Evolutionary conservation across 192 early-diverging fungal species (phyloP), one percentile per base, ranked within the genome.

Genomic region (Coemansia sp.): DNA sequence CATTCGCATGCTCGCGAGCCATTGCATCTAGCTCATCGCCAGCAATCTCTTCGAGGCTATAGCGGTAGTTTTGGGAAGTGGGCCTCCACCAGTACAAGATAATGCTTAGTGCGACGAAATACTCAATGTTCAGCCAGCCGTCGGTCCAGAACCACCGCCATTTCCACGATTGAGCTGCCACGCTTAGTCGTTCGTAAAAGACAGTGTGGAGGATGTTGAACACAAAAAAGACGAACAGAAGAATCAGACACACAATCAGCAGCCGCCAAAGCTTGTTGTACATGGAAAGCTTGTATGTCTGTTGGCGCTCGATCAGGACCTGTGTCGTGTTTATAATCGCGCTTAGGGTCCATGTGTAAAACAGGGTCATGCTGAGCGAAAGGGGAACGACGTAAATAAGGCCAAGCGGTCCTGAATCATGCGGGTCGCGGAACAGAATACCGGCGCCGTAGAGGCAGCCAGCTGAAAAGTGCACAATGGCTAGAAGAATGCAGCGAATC

Each of bases 41-140:
- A 36, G 85, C 86, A 57, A 93, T 62, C 69, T 98, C 90, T 50
- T 96, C 93, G 31, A 98, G 83, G 28, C 94, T 92, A 73, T 94
- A 95, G 32, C 96, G 86, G 67, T 88, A 88, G 76, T 99, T 99
- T 63, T 96, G 91, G 30, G 81, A 80, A 0, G 95, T 97, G 0
- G 97, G 97, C 56, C 95, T 76, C 97, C 97, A 99, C 63, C 95
- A 83, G 32, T 91, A 86, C 20, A 91, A 81, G 67, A 99, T 94
- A 16, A 87, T 80, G 5, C 88, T 68, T 61, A 94, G 90, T 11
- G 91, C 89, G 28, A 88, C 69, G 56, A 95, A 87, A 61, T 96
- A 97, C 36, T 94, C 80, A n/a, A 92, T 69, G 79, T 96, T 95
- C 29, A 96, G 69, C 91, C 92, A 93, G 28, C 94, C 95, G 67